Percentiles rank a stretch among this genome's conserved stretches.
These are phyloP conservation scores for Arbutus unedo DNA, from an alignment of 148 eudicot genomes.

Conservation along the genomic window DNA sequence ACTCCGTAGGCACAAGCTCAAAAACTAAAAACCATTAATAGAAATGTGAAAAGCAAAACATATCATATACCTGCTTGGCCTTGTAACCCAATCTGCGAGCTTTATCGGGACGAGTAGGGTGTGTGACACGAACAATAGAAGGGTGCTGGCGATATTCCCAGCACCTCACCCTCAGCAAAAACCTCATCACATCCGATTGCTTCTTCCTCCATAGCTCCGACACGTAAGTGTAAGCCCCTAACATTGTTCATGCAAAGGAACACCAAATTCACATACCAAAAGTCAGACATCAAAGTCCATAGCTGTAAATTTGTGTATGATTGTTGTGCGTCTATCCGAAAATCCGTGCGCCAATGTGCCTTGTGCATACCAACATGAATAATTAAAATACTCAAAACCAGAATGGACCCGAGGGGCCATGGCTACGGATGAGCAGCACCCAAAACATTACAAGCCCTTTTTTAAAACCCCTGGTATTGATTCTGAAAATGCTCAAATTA, in stretches of 20 bases:
- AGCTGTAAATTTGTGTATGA: not conserved
- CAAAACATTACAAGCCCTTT: not conserved
- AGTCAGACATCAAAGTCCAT: not conserved
- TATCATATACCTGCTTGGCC: slow-evolving; percentile 32
- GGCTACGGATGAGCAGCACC: not conserved
- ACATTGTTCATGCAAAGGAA: not conserved
- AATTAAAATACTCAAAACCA: not conserved
- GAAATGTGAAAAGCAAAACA: not conserved
- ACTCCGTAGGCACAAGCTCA: not conserved
- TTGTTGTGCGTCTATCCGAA: not conserved
- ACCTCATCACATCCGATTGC: slow-evolving; percentile 47
- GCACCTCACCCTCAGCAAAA: slow-evolving; percentile 40
- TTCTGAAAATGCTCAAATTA: not conserved
- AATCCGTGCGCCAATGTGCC: not conserved
- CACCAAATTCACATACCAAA: not conserved
- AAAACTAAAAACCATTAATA: not conserved
- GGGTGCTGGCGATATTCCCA: slow-evolving; percentile 44
- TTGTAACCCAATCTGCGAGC: slow-evolving; percentile 40
- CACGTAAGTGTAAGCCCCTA: slow-evolving; percentile 44
- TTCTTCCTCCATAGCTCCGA: slow-evolving; percentile 48
- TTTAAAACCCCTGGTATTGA: not conserved
- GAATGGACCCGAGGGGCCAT: not conserved
- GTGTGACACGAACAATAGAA: slow-evolving; percentile 35
- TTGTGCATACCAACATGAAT: no score
- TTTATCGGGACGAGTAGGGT: slow-evolving; percentile 43